phyloP scores from a whole-genome alignment of 1,139 yeast species.

The Geotrichum aggregatum region DNA sequence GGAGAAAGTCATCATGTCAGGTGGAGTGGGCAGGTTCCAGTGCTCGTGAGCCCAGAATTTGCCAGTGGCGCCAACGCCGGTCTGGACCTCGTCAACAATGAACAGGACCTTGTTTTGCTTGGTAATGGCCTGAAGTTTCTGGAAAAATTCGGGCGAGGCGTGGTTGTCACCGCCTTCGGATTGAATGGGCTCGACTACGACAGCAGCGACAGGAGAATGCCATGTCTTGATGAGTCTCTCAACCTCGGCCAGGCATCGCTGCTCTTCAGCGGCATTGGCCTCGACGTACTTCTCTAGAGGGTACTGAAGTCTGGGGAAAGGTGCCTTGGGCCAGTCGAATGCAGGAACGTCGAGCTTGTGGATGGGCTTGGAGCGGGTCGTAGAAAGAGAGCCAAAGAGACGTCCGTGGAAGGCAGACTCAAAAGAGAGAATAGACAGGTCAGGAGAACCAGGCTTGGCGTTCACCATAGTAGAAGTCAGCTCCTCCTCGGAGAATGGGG shows the following conservation, averaged over 20 bases:
- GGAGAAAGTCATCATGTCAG: slow-evolving; percentile 79
- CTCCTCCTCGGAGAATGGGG: slow-evolving; percentile 58
- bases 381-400: slow-evolving; percentile 70
- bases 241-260: slow-evolving; percentile 56
- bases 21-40: slow-evolving; percentile 65
- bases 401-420: slow-evolving; percentile 79
- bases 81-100: slow-evolving; percentile 81
- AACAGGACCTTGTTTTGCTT: slow-evolving; percentile 61
- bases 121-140: slow-evolving; percentile 69
- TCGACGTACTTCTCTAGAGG: slow-evolving; percentile 58
- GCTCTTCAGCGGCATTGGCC: slow-evolving; percentile 61
- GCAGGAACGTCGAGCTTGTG: slow-evolving; percentile 83
- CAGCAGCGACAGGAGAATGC: slow-evolving; percentile 68
- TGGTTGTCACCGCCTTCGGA: slow-evolving; percentile 89
- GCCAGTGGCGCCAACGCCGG: slow-evolving; percentile 85
- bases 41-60: slow-evolving; percentile 84
- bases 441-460: slow-evolving; percentile 69
- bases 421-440: slow-evolving; percentile 67
- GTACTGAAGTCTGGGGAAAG: slow-evolving; percentile 69
- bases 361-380: slow-evolving; percentile 76
- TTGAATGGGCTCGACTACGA: slow-evolving; percentile 75
- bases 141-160: slow-evolving; percentile 70
- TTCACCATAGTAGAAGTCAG: slow-evolving; percentile 61
- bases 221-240: slow-evolving; percentile 56
- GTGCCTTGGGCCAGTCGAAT: slow-evolving; percentile 83